A percentile compares a stretch with the other conserved stretches of the same genome.
These are phyloP conservation scores for Claviceps sp. DNA, from an alignment of 2,329 filamentous ascomycete genomes.

Conservation along the genomic window DNA sequence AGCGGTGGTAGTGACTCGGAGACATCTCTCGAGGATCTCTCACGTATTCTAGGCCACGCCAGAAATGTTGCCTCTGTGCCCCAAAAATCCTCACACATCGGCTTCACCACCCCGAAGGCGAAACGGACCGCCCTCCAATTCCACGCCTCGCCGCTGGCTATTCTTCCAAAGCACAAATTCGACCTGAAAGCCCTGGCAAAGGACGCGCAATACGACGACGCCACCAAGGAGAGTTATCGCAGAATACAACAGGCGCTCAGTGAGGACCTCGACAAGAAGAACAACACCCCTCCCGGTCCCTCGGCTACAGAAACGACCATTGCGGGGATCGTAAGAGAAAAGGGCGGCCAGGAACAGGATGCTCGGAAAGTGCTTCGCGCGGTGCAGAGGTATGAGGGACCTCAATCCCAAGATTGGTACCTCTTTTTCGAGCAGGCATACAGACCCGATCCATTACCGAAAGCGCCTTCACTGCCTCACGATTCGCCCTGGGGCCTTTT, in stretches of 20 bases:
- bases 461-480: slow-evolving; percentile 17
- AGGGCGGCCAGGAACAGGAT: slow-evolving; percentile 29
- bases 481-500: slow-evolving; percentile 35
- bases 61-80: slow-evolving; percentile 4
- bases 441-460: slow-evolving; percentile 12
- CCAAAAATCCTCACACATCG: slow-evolving; percentile 8
- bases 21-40: slow-evolving; percentile 42
- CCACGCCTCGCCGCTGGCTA: slow-evolving; percentile 34
- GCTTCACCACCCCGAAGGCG: slow-evolving; percentile 30
- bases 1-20: slow-evolving; percentile 40
- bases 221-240: slow-evolving; percentile 41
- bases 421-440: slow-evolving; percentile 36
- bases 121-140: slow-evolving; percentile 30
- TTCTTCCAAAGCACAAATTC: slow-evolving; percentile 45
- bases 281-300: not conserved
- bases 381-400: slow-evolving; percentile 34
- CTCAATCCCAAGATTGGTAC: slow-evolving; percentile 23
- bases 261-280: slow-evolving; percentile 7
- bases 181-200: slow-evolving; percentile 49
- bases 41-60: slow-evolving; percentile 17
- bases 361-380: slow-evolving; percentile 33
- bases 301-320: slow-evolving; percentile 9
- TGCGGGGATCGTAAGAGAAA: slow-evolving; percentile 20
- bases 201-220: slow-evolving; percentile 45
- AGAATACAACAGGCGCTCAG: slow-evolving; percentile 25